Percentiles rank a stretch among this genome's conserved stretches.
phyloP scores from a whole-genome alignment of 2,329 filamentous ascomycete genomes.

The Pseudocercospora eumusae region DNA sequence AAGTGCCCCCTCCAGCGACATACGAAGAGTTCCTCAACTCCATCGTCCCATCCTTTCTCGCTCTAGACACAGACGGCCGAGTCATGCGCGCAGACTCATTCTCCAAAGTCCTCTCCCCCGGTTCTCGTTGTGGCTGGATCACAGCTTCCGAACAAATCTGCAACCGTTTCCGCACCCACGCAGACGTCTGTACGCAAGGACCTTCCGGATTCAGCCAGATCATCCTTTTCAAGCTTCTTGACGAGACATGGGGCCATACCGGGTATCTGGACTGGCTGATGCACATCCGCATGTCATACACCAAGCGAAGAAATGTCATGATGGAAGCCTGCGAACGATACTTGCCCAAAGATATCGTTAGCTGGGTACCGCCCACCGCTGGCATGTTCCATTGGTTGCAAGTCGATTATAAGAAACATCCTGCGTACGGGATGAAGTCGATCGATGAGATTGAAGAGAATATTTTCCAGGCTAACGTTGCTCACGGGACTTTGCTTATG shows the following conservation, averaged over 20 bases:
- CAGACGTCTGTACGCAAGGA: conserved; percentile 81
- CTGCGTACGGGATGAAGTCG: conserved; percentile 54
- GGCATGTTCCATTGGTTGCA: conserved; percentile 94
- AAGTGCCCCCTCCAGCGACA: conserved; percentile 58
- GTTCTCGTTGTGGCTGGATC: conserved; percentile 87
- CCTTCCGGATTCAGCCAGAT: conserved; percentile 83
- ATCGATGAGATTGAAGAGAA: conserved; percentile 75
- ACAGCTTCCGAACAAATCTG: conserved; percentile 83
- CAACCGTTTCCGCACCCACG: conserved; percentile 78
- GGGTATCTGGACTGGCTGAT: conserved; percentile 91
- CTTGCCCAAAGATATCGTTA: conserved; percentile 71
- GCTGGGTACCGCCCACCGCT: conserved; percentile 76
- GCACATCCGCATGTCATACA: conserved; percentile 78
- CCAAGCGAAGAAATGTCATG: conserved; percentile 72
- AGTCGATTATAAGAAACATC: conserved; percentile 67
- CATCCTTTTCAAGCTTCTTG: conserved; percentile 82
- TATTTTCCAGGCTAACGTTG: conserved; percentile 77
- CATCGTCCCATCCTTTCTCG: conserved; percentile 78
- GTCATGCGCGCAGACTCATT: conserved; percentile 91
- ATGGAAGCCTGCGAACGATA: conserved; percentile 77
- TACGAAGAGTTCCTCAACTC: conserved; percentile 72
- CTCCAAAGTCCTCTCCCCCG: conserved; percentile 87
- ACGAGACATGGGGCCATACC: conserved; percentile 90
- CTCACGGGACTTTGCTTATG: conserved; percentile 75
- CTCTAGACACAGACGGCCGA: conserved; percentile 78